Conservation (phyloP, 2,329 filamentous ascomycete genomes). For the Alternaria sp. region DNA sequence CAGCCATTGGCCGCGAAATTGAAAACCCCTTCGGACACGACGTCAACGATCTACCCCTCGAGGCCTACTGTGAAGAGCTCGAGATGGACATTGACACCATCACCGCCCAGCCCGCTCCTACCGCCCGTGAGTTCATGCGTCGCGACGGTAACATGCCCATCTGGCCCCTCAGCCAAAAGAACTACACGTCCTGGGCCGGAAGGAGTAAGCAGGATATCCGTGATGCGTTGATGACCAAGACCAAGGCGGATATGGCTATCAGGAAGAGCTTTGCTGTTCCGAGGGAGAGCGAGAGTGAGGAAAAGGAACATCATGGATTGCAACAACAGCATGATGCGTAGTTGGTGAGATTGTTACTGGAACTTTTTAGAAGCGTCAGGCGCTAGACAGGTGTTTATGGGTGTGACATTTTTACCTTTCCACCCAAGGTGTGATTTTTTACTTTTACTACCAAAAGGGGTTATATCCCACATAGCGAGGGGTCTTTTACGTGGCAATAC, state of each 20-base stretch:
- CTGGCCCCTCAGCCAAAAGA: slow-evolving; percentile 62
- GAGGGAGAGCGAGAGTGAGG: slow-evolving; percentile 31
- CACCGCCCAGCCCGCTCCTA: slow-evolving; percentile 65
- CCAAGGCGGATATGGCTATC: slow-evolving; percentile 47
- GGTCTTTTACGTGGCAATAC: not conserved
- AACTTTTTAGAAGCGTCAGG: slow-evolving; percentile 1
- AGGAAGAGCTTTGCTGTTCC: slow-evolving; percentile 40
- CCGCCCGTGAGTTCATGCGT: slow-evolving; percentile 62
- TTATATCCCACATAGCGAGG: not conserved
- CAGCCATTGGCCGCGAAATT: slow-evolving; percentile 80
- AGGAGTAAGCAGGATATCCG: slow-evolving; percentile 54
- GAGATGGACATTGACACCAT: slow-evolving; percentile 78
- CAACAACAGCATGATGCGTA: slow-evolving; percentile 22
- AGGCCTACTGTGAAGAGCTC: slow-evolving; percentile 79
- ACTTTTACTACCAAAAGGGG: not conserved
- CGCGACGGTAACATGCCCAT: slow-evolving; percentile 62
- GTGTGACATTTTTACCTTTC: not conserved
- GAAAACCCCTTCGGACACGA: slow-evolving; percentile 87
- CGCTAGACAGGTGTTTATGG: slow-evolving; percentile 2
- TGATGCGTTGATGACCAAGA: slow-evolving; percentile 56
- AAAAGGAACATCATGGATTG: slow-evolving; percentile 29
- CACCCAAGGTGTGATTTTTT: not conserved
- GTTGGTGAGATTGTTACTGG: not conserved
- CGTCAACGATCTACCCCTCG: slow-evolving; percentile 74
- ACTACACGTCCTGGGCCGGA: slow-evolving; percentile 50